These are phyloP conservation scores for Nyctanthes arbortristis DNA, from an alignment of 257 asterid species.

Conservation along the genomic window DNA sequence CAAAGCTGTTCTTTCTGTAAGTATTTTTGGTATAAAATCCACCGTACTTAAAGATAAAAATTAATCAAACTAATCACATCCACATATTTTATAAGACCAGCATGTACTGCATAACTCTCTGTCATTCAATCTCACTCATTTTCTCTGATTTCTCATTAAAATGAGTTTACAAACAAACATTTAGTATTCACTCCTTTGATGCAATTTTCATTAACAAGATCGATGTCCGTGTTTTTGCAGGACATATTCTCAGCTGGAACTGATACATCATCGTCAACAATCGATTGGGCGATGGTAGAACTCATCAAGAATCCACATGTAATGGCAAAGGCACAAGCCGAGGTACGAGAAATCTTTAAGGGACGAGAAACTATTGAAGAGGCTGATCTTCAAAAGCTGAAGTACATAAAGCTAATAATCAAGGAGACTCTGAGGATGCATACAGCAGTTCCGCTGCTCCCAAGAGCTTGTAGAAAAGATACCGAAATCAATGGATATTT, in stretches of 20 bases:
- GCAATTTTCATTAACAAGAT: too few relatives aligned
- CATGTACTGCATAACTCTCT: too few relatives aligned
- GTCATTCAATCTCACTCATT: too few relatives aligned
- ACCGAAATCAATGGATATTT: slow-evolving; percentile 15
- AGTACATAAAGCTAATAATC: slow-evolving; percentile 28
- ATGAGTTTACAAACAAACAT: too few relatives aligned
- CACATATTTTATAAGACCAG: too few relatives aligned
- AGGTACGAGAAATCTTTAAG: slow-evolving; percentile 3
- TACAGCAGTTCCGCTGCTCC: slow-evolving; percentile 21
- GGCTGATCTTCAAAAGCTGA: slow-evolving; percentile 14
- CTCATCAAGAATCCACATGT: slow-evolving; percentile 20
- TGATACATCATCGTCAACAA: slow-evolving; percentile 19
- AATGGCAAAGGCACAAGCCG: slow-evolving; percentile 24
- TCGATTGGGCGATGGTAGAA: slow-evolving; percentile 39
- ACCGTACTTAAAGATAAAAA: too few relatives aligned
- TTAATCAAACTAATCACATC: too few relatives aligned
- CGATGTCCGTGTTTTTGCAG: background rate
- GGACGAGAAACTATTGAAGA: slow-evolving; percentile 21
- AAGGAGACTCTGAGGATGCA: slow-evolving; percentile 25
- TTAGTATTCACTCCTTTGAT: too few relatives aligned
- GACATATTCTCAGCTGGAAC: slow-evolving; percentile 20
- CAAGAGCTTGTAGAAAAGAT: slow-evolving; percentile 21
- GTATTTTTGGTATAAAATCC: background rate
- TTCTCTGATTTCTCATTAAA: too few relatives aligned
- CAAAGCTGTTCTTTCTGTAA: slow-evolving; percentile 6